A percentile compares a stretch with the other conserved stretches of the same genome.
phyloP scores from a whole-genome alignment of 192 early-diverging fungal genomes.

The Linnemannia exigua region DNA sequence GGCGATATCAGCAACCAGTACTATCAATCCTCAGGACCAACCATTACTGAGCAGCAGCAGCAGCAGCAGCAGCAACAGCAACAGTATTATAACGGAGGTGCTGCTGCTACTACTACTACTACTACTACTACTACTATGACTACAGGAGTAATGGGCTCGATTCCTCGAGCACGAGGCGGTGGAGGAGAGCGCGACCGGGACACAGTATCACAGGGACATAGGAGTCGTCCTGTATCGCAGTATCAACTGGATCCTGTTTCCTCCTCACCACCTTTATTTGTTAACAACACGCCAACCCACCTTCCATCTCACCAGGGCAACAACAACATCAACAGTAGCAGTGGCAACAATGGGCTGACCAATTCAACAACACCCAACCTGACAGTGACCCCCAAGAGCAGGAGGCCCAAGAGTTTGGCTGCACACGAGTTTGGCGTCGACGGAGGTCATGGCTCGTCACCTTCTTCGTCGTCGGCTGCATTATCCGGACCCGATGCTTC shows the following conservation, averaged over 20 bases:
- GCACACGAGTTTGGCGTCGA: constrained; percentile 36
- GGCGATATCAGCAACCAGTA: constrained; percentile 9
- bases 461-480: neutral
- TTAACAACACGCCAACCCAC: neutral
- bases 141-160: constrained; percentile 20
- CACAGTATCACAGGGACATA: constrained; percentile 22
- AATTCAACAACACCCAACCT: neutral
- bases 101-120: neutral
- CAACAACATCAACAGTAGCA: constrained; percentile 11
- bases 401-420: constrained; percentile 53
- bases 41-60: neutral
- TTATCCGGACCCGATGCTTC: constrained; percentile 21
- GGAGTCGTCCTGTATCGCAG: constrained; percentile 45
- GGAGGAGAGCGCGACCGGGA: constrained; percentile 21
- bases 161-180: constrained; percentile 20
- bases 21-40: constrained; percentile 7
- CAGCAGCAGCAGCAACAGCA: constrained; percentile 26
- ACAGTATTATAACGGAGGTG: constrained; percentile 13
- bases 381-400: constrained; percentile 25
- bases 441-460: constrained; percentile 11
- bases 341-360: neutral
- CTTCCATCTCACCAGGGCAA: constrained; percentile 2
- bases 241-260: constrained; percentile 26
- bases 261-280: neutral
- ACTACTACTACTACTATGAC: neutral